Conservation (phyloP, 108 stramenopile species). For the Craspedostauros australis region DNA sequence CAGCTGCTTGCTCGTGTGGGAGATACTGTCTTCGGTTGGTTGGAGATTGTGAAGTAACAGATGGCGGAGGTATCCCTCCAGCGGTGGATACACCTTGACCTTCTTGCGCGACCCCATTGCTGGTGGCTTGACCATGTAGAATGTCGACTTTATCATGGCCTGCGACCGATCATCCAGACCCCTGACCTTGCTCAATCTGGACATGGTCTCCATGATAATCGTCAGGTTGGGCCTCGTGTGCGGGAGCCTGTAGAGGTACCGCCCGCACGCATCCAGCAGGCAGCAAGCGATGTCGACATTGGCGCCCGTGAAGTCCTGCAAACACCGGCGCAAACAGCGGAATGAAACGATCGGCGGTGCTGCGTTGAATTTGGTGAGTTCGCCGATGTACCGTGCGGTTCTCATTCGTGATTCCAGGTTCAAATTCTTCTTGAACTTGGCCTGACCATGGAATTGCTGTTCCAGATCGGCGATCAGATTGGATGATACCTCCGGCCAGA, state of each 20-base stretch:
- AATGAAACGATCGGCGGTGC: slow-evolving; percentile 90
- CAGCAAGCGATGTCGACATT: slow-evolving; percentile 87
- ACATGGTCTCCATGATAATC: slow-evolving; percentile 80
- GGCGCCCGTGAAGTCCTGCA: slow-evolving; percentile 81
- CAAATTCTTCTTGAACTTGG: slow-evolving; percentile 78
- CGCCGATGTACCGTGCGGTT: slow-evolving; percentile 85
- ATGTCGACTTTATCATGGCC: slow-evolving; percentile 76
- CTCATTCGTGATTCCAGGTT: slow-evolving; percentile 73
- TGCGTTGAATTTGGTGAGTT: slow-evolving; percentile 91
- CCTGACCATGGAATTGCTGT: slow-evolving; percentile 82
- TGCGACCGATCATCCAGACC: slow-evolving; percentile 76
- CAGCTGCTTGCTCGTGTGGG: slow-evolving; percentile 82
- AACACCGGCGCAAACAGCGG: slow-evolving; percentile 71
- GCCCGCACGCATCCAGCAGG: slow-evolving; percentile 86
- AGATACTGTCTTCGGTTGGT: slow-evolving; percentile 43
- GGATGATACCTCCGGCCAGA: slow-evolving; percentile 61
- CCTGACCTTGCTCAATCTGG: slow-evolving; percentile 78
- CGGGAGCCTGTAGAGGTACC: slow-evolving; percentile 70
- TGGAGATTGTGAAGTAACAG: slow-evolving; percentile 68
- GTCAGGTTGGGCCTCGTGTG: slow-evolving; percentile 70
- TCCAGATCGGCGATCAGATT: slow-evolving; percentile 62
- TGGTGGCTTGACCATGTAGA: slow-evolving; percentile 80
- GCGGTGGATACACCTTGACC: slow-evolving; percentile 63
- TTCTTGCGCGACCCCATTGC: slow-evolving; percentile 39
- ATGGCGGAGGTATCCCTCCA: slow-evolving; percentile 80